Base-by-base conservation (phyloP, 2,329 filamentous ascomycete species). In the Colletotrichum limetticola region DNA sequence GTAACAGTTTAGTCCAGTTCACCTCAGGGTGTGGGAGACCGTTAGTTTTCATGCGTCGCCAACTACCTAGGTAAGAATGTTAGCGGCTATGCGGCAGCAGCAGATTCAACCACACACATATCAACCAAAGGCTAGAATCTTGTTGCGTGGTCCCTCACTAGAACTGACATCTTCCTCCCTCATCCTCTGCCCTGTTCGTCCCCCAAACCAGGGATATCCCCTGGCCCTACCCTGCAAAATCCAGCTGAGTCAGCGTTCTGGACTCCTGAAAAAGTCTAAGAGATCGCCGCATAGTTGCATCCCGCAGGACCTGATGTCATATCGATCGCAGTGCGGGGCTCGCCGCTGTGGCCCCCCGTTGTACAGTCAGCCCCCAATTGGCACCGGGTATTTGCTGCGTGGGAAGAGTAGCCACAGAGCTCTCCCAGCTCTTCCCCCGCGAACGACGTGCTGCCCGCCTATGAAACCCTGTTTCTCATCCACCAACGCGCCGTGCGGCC, bases 281-380 rank as follows among this genome's bases (percentile, higher is more conserved):
- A 49, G 71, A 49, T 30, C 30, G 42, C 35, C 59, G 66, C 70
- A 72, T 55, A 57, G 66, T 72, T 68, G 58, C 70, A 70, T 70
- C 30, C 70, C 46, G n/a, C 59, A 26, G 22, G 28, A 65, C 66
- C 42, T 73, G 71, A 73, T 73, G 71, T 73, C 71, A 73, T 73
- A 24, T 49, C 49, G 46, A 49, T 52, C 56, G 69, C 68, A 42
- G 68, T 9, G 62, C 65, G 65, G 69, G 69, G 69, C 58, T 59
- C 52, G 65, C 58, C 52, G 66, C 55, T 63, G 62, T 65, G 62
- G 11, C 46, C n/a, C 62, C 30, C 49, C 26, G 22, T 26, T 14
- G 12, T 14, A 5, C 4, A 8, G 32, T 35, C 32, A 11, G 32
- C 32, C 52, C n/a, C 52, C 52, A 26, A 28, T 55, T 55, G 52